Evolutionary conservation across 306 rosid genomes (phyloP).

Genomic region (Lathyrus aphaca): DNA sequence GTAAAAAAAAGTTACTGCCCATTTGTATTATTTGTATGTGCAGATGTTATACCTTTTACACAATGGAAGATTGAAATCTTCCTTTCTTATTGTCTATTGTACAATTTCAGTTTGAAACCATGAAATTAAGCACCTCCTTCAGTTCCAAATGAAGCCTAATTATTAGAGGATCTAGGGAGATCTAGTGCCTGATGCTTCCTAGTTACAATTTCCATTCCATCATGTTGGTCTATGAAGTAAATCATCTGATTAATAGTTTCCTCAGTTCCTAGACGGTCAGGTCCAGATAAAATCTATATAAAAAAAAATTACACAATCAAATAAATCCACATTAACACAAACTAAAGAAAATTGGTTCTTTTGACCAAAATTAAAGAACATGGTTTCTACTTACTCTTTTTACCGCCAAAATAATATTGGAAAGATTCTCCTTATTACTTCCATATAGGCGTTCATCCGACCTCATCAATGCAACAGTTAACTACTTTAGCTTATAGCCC

Average conservation of each 20-base stretch:
- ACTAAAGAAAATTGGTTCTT: not conserved
- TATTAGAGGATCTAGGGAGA: not conserved
- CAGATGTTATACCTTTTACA: not conserved
- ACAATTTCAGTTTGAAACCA: not conserved
- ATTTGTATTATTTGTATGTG: not conserved
- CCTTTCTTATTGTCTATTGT: constrained; percentile 3
- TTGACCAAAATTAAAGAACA: not conserved
- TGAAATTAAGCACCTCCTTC: not conserved
- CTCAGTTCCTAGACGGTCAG: constrained; percentile 9
- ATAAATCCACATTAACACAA: not conserved
- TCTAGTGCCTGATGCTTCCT: not conserved
- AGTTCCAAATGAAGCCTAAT: constrained; percentile 8
- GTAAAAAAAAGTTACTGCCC: not conserved
- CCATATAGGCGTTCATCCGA: constrained; percentile 37
- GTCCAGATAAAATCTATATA: constrained; percentile 30
- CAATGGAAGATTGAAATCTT: constrained; percentile 17
- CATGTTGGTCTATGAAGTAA: not conserved
- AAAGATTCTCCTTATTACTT: constrained; percentile 26
- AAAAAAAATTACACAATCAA: not conserved
- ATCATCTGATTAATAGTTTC: constrained; percentile 10
- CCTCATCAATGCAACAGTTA: constrained; percentile 22
- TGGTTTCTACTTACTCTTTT: constrained; percentile 13
- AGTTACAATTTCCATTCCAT: not conserved
- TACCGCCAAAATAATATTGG: not conserved
- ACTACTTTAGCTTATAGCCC: constrained; percentile 8